These are phyloP conservation scores for Eucalyptus sp. DNA, from an alignment of 345 rosid species.

Conservation along the genomic window DNA sequence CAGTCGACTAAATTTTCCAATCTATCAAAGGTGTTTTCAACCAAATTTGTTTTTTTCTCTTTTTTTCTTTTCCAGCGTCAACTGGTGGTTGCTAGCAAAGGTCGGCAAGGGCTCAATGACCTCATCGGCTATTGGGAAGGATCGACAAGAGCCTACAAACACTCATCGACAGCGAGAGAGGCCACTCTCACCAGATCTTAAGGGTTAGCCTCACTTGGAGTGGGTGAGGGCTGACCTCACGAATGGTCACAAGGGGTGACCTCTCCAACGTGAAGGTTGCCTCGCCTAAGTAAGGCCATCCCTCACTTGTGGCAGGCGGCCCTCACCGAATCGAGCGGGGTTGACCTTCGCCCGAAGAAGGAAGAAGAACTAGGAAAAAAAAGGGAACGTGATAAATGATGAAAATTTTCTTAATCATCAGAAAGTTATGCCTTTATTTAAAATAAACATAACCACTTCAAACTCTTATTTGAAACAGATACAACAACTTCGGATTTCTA, in stretches of 20 bases:
- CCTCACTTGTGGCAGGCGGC: fast-evolving
- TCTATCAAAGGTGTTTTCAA: no score
- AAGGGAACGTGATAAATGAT: fast-evolving
- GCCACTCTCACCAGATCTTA: no score
- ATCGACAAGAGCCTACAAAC: fast-evolving
- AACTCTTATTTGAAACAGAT: fast-evolving
- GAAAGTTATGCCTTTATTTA: fast-evolving
- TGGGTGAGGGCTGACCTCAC: no score
- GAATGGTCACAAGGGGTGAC: fast-evolving
- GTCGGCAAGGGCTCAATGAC: no score
- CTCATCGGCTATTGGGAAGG: fast-evolving
- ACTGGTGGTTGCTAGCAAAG: fast-evolving
- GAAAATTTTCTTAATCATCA: fast-evolving
- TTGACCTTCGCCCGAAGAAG: fast-evolving
- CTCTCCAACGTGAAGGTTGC: no score
- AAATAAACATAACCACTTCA: fast-evolving
- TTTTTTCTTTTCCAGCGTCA: no score
- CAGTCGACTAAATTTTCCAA: fast-evolving
- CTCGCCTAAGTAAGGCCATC: fast-evolving
- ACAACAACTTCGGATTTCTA: fast-evolving
- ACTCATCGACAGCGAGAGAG: fast-evolving
- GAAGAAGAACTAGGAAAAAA: no score
- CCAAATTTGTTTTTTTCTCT: no score
- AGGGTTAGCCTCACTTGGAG: no score
- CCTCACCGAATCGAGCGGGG: fast-evolving